Evolutionary conservation across 2,329 filamentous ascomycete genomes (phyloP), one percentile per base, ranked within the genome.

Genomic region (Aspergillus sp.): DNA sequence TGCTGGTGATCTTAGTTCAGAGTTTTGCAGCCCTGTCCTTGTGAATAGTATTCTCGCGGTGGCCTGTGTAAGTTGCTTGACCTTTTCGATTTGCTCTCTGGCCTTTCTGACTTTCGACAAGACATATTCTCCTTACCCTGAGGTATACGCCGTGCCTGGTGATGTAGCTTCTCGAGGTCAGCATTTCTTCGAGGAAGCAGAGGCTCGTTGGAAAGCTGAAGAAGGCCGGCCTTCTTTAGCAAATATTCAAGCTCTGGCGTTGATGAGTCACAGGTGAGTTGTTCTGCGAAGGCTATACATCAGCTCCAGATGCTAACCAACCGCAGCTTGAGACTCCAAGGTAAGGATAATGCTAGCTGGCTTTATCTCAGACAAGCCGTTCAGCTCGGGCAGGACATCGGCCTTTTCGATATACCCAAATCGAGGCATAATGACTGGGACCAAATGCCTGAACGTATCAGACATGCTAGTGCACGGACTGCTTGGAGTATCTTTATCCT

Each of bases 1-100:
- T 15, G 56, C 58, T 7, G 62, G 60, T 23, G 57, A 68, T 17
- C 72, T 74, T 75, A 67, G 82, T 53, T 88, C 86, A 0, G 79
- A 86, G 1, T 92, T 96, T 71, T 96, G 93, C 74, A 93, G 91
- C 0, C 87, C 91, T 1, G 75, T 96, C 49, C 79, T 97, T 3
- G 91, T 96, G 61, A 96, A 96, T 73, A 89, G 91, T 12, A 93
- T 96, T 81, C 79, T 96, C 47, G 88, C 92, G 15, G 60, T 73
- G 60, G 73, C 72, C 58, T 72, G 71, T 62, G 73, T 75, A 70
- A 62, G 70, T 53, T 45, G 31, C 21, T 54, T 37, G 15, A n/a
- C 14, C 9, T 33, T 27, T 39, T 23, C 31, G 14, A 19, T 23
- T 47, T 45, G n/a, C 6, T n/a, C 50, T 31, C 3, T 4, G 21